Base-by-base conservation (phyloP, 768 basidiomycete genomes). In the Lentinula aciculospora region DNA sequence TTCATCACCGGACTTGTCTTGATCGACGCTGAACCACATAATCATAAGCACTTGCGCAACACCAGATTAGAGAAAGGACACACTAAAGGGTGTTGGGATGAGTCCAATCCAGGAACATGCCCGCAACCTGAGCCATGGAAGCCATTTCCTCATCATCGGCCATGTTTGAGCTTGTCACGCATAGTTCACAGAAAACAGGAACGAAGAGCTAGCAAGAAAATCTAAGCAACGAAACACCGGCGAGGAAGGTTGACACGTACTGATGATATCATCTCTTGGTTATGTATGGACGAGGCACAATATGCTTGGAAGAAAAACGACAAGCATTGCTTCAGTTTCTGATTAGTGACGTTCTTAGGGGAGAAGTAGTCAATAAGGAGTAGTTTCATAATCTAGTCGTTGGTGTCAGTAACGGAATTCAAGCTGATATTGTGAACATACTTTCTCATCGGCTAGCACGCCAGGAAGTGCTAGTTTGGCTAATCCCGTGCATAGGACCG, bases 301-400 rank as follows among this genome's bases (percentile, higher is more conserved):
- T 88, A 97, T 0, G 86, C 83, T 1, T 85, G 89, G 71, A 95
- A 85, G 77, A 96, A 96, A 68, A 88, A 90, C 3, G 86, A 80
- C 37, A 97, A 71, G 64, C 88, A 93, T 68, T 98, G 95, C 40
- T 92, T 81, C 17, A 98, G 76, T 56, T 88, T 82, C 59, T 91
- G 87, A 64, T 96, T 98, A 28, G 85, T 82, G 15, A 74, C 78
- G 2, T 92, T 96, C 55, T 86, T 81, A 1, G 92, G 91, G 0
- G 89, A 89, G 49, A 97, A 77, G 69, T 90, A 98, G 4, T 81
- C 74, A 23, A 72, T 69, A 10, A 77, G 78, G 50, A 57, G 46
- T 17, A 46, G 21, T 39, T 48, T 17, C 56, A 47, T 25, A 47
- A 82, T 65, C 13, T 80, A 76, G 4, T n/a, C 83, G 74, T 42